Conservation (phyloP, 306 rosid genomes). For the Adenanthera pavonina region DNA sequence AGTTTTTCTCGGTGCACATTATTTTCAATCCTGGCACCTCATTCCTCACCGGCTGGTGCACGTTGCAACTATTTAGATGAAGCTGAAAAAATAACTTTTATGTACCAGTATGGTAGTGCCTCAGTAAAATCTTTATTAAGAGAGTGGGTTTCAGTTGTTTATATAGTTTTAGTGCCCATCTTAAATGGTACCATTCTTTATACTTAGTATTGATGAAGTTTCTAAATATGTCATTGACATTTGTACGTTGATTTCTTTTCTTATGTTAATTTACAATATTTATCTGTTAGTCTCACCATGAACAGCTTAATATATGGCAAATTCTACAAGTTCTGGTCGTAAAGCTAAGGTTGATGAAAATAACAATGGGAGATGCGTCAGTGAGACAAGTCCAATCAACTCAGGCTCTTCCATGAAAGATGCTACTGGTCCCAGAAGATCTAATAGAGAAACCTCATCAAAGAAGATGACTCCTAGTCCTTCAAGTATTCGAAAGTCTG, state of each 20-base stretch:
- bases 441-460: conserved; percentile 35
- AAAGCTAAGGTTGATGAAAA: conserved; percentile 49
- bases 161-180: conserved; percentile 3
- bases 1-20: conserved; percentile 4
- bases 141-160: conserved; percentile 32
- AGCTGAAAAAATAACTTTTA: conserved; percentile 1
- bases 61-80: neutral
- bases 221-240: neutral
- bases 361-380: conserved; percentile 41
- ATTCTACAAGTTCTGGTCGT: conserved; percentile 50
- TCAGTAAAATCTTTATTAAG: conserved; percentile 1
- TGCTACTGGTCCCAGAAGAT: conserved; percentile 54
- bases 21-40: neutral
- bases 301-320: conserved; percentile 52
- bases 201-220: neutral
- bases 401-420: conserved; percentile 39
- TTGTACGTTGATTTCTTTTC: neutral
- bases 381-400: conserved; percentile 38
- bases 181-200: neutral
- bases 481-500: conserved; percentile 23
- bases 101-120: neutral
- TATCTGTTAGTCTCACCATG: neutral
- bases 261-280: neutral
- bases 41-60: neutral
- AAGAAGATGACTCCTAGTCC: conserved; percentile 11